Base-by-base conservation (phyloP, 2,329 filamentous ascomycete species). In the Colletotrichum paranaense region DNA sequence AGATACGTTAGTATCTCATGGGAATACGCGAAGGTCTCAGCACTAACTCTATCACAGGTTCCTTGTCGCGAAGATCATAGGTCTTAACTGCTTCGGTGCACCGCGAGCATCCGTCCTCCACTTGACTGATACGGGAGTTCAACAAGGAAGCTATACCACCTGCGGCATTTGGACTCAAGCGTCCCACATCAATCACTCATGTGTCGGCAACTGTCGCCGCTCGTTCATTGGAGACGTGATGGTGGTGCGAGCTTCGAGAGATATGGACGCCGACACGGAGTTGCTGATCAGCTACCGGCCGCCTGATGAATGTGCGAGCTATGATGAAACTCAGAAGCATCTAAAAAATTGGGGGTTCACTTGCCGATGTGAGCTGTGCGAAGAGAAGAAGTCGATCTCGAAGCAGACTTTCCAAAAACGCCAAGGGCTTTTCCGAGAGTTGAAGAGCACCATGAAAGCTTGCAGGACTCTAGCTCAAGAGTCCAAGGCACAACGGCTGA, bases 151-250 rank as follows among this genome's bases (percentile, higher is more conserved):
- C 2, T 76, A 76, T 57, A 68, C 74, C 49, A 83, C 80, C 14
- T 80, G 74, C 38, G 88, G 88, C 1, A 68, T 90, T 14, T 91
- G 88, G 87, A 69, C 80, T 2, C 71, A 81, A 1, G 85, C 87
- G 4, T 87, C 88, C 0, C 81, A 82, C 67, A 84, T 89, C 74
- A 91, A 91, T 70, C 88, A 91, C 74, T 83, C 82, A 12, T 91
- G 89, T 76, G 22, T 83, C 5, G 77, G 78, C 11, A 91, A 89
- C 75, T 84, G 83, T 22, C 73, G 70, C 0, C 86, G 86, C 19
- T 78, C 83, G 1, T 90, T 89, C 76, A 87, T 90, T 49, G 88
- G 88, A 3, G 88, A 91, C 75, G 83, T 91, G 81, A 81, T 84
- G 74, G 82, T 90, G 8, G 63, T 90, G 26, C 86, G 87, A 8